Percentiles rank a stretch among this genome's conserved stretches.
Conservation (phyloP, 2,329 filamentous ascomycete genomes). For the Stylonectria norvegica region DNA sequence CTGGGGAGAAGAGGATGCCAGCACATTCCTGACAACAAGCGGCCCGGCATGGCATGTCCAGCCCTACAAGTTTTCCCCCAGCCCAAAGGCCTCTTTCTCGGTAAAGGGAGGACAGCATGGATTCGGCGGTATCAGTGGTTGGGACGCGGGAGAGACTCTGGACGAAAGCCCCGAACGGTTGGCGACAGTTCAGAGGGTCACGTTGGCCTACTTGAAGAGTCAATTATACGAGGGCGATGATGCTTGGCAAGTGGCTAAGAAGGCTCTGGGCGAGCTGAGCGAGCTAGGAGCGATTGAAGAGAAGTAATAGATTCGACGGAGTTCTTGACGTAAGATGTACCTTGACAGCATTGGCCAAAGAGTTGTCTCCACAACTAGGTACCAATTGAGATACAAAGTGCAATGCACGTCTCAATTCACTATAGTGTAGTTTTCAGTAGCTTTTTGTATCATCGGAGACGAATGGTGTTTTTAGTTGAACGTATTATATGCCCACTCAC, state of each 20-base stretch:
- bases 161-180: constrained; percentile 25
- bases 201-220: constrained; percentile 23
- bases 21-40: constrained; percentile 18
- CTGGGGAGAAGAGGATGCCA: constrained; percentile 22
- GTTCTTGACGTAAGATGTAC: no score
- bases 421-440: no score
- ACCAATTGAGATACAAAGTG: no score
- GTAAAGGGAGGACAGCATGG: constrained; percentile 24
- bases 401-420: no score
- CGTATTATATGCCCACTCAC: no score
- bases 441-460: no score
- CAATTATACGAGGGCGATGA: constrained; percentile 18
- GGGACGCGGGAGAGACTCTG: constrained; percentile 24
- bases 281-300: no score
- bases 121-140: constrained; percentile 25
- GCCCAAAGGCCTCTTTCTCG: constrained; percentile 17
- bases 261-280: no score
- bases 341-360: no score
- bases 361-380: no score
- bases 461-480: no score
- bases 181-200: constrained; percentile 20
- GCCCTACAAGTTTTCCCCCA: constrained; percentile 15
- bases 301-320: no score
- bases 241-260: constrained; percentile 18
- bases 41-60: constrained; percentile 26